Evolutionary conservation across 2,329 filamentous ascomycete genomes (phyloP).

Genomic region (Zalaria sp.): DNA sequence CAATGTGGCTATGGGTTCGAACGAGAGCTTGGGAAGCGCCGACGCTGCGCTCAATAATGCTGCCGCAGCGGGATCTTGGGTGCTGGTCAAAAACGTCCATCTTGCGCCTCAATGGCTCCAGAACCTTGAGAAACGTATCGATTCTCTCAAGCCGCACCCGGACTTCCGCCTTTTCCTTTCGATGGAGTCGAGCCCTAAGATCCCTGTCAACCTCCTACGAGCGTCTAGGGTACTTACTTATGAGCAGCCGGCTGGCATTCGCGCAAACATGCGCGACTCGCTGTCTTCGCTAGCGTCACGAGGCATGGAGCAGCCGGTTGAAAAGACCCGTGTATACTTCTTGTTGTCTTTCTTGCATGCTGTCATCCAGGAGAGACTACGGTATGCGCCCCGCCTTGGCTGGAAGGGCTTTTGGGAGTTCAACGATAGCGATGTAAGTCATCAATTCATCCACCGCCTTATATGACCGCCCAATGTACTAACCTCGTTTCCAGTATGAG

Average conservation of each 20-base stretch:
- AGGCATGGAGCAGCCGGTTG: conserved; percentile 54
- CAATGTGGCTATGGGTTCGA: conserved; percentile 98
- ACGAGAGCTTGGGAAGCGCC: conserved; percentile 79
- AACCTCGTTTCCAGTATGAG: conserved; percentile 55
- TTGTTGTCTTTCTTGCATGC: conserved; percentile 90
- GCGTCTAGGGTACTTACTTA: conserved; percentile 93
- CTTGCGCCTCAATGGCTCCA: conserved; percentile 92
- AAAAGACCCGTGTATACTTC: conserved; percentile 79
- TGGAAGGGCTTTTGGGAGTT: conserved; percentile 99
- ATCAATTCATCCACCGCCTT: conserved; percentile 15
- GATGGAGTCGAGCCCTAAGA: conserved; percentile 95
- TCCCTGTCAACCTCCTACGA: conserved; percentile 86
- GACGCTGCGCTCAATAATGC: conserved; percentile 93
- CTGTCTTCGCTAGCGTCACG: conserved; percentile 54
- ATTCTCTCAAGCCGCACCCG: conserved; percentile 81
- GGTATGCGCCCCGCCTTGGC: conserved; percentile 83
- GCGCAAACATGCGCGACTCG: conserved; percentile 98
- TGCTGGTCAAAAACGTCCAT: conserved; percentile 97
- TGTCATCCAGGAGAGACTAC: conserved; percentile 83
- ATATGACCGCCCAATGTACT: conserved; percentile 12
- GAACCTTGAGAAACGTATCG: conserved; percentile 91
- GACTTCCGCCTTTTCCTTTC: conserved; percentile 94
- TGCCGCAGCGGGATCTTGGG: conserved; percentile 85
- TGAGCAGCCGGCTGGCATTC: conserved; percentile 91
- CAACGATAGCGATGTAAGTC: conserved; percentile 89